phyloP scores from a whole-genome alignment of 2,329 filamentous ascomycete species.

The Clonostachys rhizophaga region DNA sequence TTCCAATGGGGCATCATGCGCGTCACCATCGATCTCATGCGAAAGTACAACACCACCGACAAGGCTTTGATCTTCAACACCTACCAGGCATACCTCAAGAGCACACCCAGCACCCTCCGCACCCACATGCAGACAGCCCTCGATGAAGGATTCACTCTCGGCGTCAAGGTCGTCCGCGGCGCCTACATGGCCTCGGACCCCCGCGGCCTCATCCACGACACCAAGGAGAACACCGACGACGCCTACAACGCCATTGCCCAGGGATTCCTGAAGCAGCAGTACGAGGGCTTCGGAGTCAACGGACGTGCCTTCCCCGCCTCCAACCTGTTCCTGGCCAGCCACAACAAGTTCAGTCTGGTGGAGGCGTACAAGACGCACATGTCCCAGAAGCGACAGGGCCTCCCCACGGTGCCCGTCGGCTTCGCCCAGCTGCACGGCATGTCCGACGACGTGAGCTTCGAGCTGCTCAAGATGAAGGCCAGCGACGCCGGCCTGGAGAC shows the following conservation, averaged over 20 bases:
- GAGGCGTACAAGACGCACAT: conserved; percentile 11
- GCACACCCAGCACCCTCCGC: conserved; percentile 32
- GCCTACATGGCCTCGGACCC: neutral
- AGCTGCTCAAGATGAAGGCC: conserved; percentile 32
- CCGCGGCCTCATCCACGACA: neutral
- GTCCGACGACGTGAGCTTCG: conserved; percentile 51
- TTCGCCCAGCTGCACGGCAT: conserved; percentile 54
- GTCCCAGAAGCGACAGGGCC: conserved; percentile 2
- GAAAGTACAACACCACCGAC: conserved; percentile 27
- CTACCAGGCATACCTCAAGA: conserved; percentile 53
- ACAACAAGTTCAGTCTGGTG: conserved; percentile 7
- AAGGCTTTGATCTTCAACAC: conserved; percentile 38
- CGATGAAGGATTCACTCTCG: conserved; percentile 42
- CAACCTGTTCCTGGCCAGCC: conserved; percentile 10
- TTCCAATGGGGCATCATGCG: conserved; percentile 32
- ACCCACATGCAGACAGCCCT: conserved; percentile 37
- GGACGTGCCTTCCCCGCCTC: conserved; percentile 33
- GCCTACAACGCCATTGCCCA: conserved; percentile 17
- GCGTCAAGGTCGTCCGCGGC: conserved; percentile 13
- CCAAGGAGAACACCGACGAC: neutral
- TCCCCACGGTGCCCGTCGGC: conserved; percentile 27
- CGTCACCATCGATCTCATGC: conserved; percentile 25
- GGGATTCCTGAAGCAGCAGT: conserved; percentile 33
- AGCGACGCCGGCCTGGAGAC: conserved; percentile 5
- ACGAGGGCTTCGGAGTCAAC: conserved; percentile 36